Evolutionary conservation across 2,329 filamentous ascomycete species (phyloP).

Genomic region (Aspergillus spinulosporus): DNA sequence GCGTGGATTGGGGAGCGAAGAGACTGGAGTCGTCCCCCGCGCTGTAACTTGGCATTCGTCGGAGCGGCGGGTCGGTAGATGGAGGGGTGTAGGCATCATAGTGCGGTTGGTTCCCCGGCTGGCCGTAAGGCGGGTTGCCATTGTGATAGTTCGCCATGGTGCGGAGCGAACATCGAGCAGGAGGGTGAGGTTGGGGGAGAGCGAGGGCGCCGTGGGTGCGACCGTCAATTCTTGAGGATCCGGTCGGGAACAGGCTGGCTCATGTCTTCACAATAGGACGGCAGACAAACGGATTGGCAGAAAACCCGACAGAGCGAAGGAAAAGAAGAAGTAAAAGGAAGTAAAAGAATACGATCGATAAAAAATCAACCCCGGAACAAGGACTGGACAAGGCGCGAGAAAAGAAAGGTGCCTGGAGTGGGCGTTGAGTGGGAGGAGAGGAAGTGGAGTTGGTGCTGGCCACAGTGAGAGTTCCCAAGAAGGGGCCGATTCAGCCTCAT

Average conservation of each 20-base stretch:
- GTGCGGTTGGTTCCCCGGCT: slow-evolving; percentile 32
- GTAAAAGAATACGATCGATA: not conserved
- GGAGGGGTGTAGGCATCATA: slow-evolving; percentile 47
- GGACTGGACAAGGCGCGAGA: not conserved
- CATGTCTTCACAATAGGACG: not conserved
- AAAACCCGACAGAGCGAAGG: not conserved
- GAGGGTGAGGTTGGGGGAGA: not conserved
- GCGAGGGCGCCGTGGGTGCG: not conserved
- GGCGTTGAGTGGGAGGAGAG: not conserved
- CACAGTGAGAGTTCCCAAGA: not conserved
- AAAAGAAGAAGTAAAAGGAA: not conserved
- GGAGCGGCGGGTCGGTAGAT: slow-evolving; percentile 43
- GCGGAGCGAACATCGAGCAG: slow-evolving; percentile 4
- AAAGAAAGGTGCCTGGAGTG: not conserved
- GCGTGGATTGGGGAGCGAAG: slow-evolving; percentile 36
- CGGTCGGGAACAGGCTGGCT: slow-evolving; percentile 8
- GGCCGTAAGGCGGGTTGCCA: slow-evolving; percentile 49
- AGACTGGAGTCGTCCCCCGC: slow-evolving; percentile 69
- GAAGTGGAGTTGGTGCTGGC: not conserved
- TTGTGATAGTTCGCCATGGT: slow-evolving; percentile 60
- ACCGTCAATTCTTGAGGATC: not conserved
- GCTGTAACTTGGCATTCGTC: slow-evolving; percentile 70
- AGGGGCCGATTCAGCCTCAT: slow-evolving; percentile 14
- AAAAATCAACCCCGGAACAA: not conserved
- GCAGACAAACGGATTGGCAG: not conserved